Evolutionary conservation across 495 filamentous ascomycete genomes (phyloP), one percentile per base, ranked within the genome.

Genomic region (Penicillium desertorum): DNA sequence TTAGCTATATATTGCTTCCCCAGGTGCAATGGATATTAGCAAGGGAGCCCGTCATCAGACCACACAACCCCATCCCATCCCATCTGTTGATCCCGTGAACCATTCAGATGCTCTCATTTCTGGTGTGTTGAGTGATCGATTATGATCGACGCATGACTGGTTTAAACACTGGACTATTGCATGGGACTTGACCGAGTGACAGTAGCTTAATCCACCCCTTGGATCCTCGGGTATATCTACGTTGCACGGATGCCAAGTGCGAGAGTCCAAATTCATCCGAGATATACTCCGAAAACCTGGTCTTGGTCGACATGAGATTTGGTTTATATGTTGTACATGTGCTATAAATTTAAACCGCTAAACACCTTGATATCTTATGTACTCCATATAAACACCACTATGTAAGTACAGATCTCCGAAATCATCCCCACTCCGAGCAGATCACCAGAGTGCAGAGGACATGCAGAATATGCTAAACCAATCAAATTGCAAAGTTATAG

Each of bases 401-500:
- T 9, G 2, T 11, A 30, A 3, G 9, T 32, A 22, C 42, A 46
- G 25, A 29, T 46, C 23, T 46, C 20, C 17, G 16, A 51, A 7
- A 25, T 25, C 27, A n/a, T 30, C 7, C 29, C 20, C 16, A 37
- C 17, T 22, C 17, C 20, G 22, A 55, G 42, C 8, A 4, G 52
- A 55, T 55, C 53, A 30, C 17, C 39, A 12, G 20, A 36, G 43
- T 41, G n/a, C 23, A 45, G 27, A 30, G 45, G 45, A 43, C 22
- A 55, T 50, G 45, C 36, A 56, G 25, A 19, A 29, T 11, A 17
- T 9, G 9, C 6, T n/a, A 30, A 6, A 44, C 32, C 62, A 64
- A 64, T 64, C 54, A 62, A 50, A 44, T 1, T 5, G 23, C 36
- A 27, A 6, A 20, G 10, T 19, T 8, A 14, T 22, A 17, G 34